Base-by-base conservation (phyloP, 306 rosid genomes). In the Clitoria ternatea region DNA sequence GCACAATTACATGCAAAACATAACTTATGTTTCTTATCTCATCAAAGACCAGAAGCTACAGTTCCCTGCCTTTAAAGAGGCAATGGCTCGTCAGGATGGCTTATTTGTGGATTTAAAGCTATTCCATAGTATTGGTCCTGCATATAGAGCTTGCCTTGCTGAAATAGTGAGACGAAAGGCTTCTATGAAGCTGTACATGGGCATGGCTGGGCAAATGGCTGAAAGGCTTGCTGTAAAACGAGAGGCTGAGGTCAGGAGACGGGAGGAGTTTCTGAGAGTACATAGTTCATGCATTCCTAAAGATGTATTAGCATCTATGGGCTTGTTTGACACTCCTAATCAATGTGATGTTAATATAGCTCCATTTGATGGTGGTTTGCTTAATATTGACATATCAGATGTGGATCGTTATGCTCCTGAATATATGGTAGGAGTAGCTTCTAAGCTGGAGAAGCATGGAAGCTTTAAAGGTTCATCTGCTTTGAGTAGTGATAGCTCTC, bases 201-300 rank as follows among this genome's bases (percentile, higher is more conserved):
- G 99, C 61, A 83, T 91, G 99, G 99, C 99, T n/a, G 99, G 99
- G 45, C 96, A 87, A 75, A 49, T 95, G 82, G 97, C 99, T 79
- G 99, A 95, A 85, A 89, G 73, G 74, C 91, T 95, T 70, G 99
- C 97, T 32, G 80, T 83, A 36, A 95, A 85, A 83, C 86, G 99
- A 70, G 99, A 91, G 76, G 80, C 49, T 64, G 99, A 95, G 78
- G 78, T 86, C 12, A 80, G 87, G 72, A 89, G 80, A 60, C 84
- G 97, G 26, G 96, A 89, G 65, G 95, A 86, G 75, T 95, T 95
- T 89, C 49, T 89, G 75, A 95, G 86, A 78, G 66, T 48, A 24
- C 89, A 85, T 63, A 42, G 86, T 71, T 59, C 78, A 62, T 87
- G 82, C 83, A 84, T 95, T 61, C 97, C 99, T 45, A 85, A 87